A percentile compares a stretch with the other conserved stretches of the same genome.
Evolutionary conservation across 1,284 basidiomycete genomes (phyloP).

Genomic region (Trichosporon sp.): DNA sequence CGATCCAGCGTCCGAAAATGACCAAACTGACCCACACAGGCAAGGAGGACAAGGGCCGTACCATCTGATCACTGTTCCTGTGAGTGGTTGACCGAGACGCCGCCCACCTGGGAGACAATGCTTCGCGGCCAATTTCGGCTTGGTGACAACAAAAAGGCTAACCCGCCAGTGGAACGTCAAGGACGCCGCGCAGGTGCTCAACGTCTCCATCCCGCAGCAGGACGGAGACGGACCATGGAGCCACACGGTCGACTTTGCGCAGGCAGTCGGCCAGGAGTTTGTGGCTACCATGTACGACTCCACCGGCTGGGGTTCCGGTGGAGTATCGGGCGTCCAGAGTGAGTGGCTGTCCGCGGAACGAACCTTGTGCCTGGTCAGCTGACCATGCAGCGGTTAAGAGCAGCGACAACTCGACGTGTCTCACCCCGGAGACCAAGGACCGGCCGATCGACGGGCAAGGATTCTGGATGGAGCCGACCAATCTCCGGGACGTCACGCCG

Average conservation of each 20-base stretch:
- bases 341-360: no score
- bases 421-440: no score
- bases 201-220: constrained; percentile 31
- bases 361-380: no score
- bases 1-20: not conserved
- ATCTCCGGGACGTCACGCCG: constrained; percentile 28
- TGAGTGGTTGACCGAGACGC: not conserved
- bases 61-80: not conserved
- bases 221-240: constrained; percentile 5
- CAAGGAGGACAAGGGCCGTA: not conserved
- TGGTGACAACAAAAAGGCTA: not conserved
- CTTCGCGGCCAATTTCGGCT: not conserved
- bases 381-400: not conserved
- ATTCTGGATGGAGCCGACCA: constrained; percentile 30
- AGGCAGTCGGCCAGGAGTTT: constrained; percentile 34
- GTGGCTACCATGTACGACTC: constrained; percentile 38
- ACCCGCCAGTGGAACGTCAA: not conserved
- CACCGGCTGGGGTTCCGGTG: constrained; percentile 35
- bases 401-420: not conserved
- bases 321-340: constrained; percentile 36
- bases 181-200: constrained; percentile 13
- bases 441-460: constrained; percentile 6
- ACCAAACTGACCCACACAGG: not conserved
- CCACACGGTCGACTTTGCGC: constrained; percentile 29
- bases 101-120: not conserved